Base-by-base conservation (phyloP, 2,329 filamentous ascomycete genomes). In the Apiospora pterosperma region DNA sequence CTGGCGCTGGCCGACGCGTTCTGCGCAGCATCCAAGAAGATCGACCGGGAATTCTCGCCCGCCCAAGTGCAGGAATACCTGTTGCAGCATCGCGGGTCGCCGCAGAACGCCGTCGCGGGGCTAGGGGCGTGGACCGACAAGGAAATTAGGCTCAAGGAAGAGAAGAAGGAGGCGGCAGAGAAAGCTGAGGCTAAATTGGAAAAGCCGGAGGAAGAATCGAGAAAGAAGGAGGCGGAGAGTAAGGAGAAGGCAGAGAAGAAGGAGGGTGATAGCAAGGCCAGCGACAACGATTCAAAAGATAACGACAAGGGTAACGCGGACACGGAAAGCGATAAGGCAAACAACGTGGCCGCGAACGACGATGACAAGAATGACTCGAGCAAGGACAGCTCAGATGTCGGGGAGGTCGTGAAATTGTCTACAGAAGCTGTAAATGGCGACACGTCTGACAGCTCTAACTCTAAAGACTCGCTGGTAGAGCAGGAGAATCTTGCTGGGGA, bases 1-100 rank as follows among this genome's bases (percentile, higher is more conserved):
- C 68, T 81, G 5, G 59, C 69, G 16, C 73, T 82, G 34, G 85
- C 90, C 38, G 83, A 85, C 0, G 71, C 77, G 14, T 89, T 92
- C 63, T 79, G 84, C 7, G 79, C 80, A 55, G 79, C 82, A 67
- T n/a, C n/a, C n/a, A 5, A 31, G 16, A 81, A 90, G 23, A 81
- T 81, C 0, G 75, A 79, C 7, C 71, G 77, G 52, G 77, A 73
- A 0, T 81, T 85, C 59, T 84, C 82, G 0, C 83, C 83, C 0
- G 84, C 83, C 0, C 75, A 82, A 39, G 66, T 85, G 4, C 83
- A 85, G 64, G 83, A 81, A 0, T 84, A 78, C 68, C 76, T 85
- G 4, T 80, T 82, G 39, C 74, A 76, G 4, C 76, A 82, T 65
- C 62, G 39, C 16, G 38, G 36, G 7, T 41, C 60, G 7, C 60